Percentiles rank a stretch among this genome's conserved stretches.
Evolutionary conservation across 768 basidiomycete species (phyloP).

Genomic region (Cystobasidium ongulense): DNA sequence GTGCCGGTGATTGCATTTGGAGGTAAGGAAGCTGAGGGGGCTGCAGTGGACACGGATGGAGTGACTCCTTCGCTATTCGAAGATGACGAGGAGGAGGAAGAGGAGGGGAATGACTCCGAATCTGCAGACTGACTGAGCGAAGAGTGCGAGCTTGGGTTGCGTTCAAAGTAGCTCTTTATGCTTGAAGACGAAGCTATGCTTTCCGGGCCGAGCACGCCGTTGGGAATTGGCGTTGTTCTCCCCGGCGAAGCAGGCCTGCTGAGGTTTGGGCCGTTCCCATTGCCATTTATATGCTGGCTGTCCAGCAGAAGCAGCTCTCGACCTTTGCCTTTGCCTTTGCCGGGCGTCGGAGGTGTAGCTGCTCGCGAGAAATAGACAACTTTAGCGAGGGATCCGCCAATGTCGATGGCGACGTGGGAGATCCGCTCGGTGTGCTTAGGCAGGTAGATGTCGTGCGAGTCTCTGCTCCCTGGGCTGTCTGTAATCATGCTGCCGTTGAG

Average conservation of each 20-base stretch:
- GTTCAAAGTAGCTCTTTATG: constrained; percentile 30
- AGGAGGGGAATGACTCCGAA: constrained; percentile 26
- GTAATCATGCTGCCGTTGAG: not conserved
- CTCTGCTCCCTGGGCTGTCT: constrained; percentile 47
- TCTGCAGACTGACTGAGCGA: constrained; percentile 20
- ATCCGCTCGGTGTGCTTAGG: constrained; percentile 97
- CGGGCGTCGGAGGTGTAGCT: not conserved
- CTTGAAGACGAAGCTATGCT: constrained; percentile 7
- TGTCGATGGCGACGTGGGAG: constrained; percentile 93
- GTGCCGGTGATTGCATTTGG: not conserved
- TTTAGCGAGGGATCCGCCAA: constrained; percentile 94
- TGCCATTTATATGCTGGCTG: constrained; percentile 1
- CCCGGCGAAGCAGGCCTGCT: constrained; percentile 23
- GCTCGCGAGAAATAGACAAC: constrained; percentile 91
- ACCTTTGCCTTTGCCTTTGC: constrained; percentile 35
- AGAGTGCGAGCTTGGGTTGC: not conserved
- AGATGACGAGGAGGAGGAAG: constrained; percentile 35
- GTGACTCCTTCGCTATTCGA: constrained; percentile 33
- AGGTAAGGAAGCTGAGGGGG: not conserved
- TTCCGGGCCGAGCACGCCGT: constrained; percentile 29
- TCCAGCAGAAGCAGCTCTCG: not conserved
- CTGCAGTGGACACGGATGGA: constrained; percentile 6
- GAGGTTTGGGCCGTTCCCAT: not conserved
- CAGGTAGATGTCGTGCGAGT: constrained; percentile 92
- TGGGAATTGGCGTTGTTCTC: constrained; percentile 22